Evolutionary conservation across 1,139 yeast species (phyloP).

Genomic region (Wickerhamiella pararugosa): DNA sequence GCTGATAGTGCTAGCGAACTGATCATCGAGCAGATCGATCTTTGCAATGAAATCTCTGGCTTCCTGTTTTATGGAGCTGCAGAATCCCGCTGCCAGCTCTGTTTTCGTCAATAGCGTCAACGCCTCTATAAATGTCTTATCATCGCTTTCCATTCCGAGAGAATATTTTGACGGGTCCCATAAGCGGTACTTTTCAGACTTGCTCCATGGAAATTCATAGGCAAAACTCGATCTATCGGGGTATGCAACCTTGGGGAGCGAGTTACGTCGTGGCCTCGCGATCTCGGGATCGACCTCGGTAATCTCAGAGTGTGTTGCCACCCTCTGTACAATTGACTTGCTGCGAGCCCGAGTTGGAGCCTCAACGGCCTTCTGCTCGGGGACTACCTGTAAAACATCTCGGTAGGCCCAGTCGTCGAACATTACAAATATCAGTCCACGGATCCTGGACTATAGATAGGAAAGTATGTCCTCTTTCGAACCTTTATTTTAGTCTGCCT

Average conservation of each 20-base stretch:
- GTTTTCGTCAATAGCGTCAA: background rate
- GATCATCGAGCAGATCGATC: background rate
- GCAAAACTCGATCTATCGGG: background rate
- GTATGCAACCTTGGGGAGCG: background rate
- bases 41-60: background rate
- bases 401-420: conserved; percentile 8
- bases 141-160: too few species aligned
- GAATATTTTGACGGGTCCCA: background rate
- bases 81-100: conserved; percentile 2
- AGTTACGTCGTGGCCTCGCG: background rate
- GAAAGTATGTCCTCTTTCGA: too few species aligned
- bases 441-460: too few species aligned
- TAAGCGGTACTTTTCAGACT: background rate
- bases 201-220: background rate
- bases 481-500: too few species aligned
- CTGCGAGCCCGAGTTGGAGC: background rate
- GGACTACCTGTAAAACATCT: background rate
- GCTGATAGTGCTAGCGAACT: background rate
- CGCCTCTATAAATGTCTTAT: too few species aligned
- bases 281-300: background rate
- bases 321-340: conserved; percentile 1
- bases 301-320: background rate
- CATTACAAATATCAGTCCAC: background rate
- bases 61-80: background rate
- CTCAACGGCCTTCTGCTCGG: background rate